Conservation (phyloP, 345 rosid genomes). For the Eucalyptus pumila region DNA sequence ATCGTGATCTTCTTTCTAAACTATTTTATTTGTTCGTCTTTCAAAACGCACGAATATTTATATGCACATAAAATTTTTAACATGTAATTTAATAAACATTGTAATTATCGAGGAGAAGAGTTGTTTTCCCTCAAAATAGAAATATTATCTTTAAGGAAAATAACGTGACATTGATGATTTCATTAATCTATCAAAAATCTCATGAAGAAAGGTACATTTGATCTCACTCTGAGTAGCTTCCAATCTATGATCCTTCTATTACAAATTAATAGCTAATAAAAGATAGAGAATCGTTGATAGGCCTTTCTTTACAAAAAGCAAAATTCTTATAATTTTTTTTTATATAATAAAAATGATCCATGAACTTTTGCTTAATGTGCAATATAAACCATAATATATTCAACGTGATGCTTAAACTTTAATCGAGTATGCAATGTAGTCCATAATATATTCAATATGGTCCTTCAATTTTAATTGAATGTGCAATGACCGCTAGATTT, state of each 20-base stretch:
- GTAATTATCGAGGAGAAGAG: neutral
- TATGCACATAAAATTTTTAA: neutral
- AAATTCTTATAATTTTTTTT: neutral
- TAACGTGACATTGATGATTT: neutral
- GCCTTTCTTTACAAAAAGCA: neutral
- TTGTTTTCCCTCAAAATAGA: neutral
- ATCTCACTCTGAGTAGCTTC: neutral
- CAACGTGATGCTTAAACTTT: no score
- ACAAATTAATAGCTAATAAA: neutral
- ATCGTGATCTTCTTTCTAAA: neutral
- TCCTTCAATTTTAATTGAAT: no score
- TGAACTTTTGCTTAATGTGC: no score
- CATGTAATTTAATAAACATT: neutral
- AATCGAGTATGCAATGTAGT: accelerated
- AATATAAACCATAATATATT: no score
- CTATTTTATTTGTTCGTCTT: neutral
- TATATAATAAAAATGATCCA: no score
- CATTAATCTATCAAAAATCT: neutral
- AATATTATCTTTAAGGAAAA: neutral
- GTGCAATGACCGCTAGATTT: no score
- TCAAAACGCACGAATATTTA: neutral
- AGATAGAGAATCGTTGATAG: neutral
- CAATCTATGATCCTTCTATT: neutral
- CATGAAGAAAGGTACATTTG: neutral
- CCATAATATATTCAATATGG: no score